These are phyloP conservation scores for Coemansia sp. DNA, from an alignment of 192 early-diverging fungal species.

Conservation along the genomic window DNA sequence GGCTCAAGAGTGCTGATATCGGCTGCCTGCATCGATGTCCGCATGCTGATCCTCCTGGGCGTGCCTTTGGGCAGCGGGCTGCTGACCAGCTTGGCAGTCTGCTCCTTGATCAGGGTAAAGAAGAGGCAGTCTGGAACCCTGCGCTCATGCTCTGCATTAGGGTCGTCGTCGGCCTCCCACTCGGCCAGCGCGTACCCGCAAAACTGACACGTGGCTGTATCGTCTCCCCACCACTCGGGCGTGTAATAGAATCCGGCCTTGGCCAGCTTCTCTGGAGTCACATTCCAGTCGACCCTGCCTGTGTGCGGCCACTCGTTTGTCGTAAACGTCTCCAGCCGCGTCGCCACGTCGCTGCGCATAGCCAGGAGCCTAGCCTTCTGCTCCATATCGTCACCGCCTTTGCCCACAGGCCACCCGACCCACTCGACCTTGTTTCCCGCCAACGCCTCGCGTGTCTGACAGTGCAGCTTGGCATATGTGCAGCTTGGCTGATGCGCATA, in stretches of 20 bases:
- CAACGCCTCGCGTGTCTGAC: slow-evolving; percentile 26
- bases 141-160: slow-evolving; percentile 41
- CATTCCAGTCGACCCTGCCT: slow-evolving; percentile 38
- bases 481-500: slow-evolving; percentile 42
- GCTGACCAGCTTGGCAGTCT: not conserved
- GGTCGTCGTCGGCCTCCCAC: slow-evolving; percentile 57
- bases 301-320: slow-evolving; percentile 44
- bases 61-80: slow-evolving; percentile 13
- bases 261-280: slow-evolving; percentile 50
- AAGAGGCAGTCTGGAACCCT: slow-evolving; percentile 50
- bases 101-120: slow-evolving; percentile 23
- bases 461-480: slow-evolving; percentile 46
- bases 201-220: slow-evolving; percentile 50
- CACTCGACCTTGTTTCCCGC: slow-evolving; percentile 36
- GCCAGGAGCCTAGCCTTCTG: slow-evolving; percentile 11
- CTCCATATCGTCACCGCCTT: slow-evolving; percentile 1
- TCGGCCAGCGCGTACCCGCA: slow-evolving; percentile 53
- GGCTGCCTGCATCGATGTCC: not conserved
- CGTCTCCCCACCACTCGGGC: slow-evolving; percentile 42
- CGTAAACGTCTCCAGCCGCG: slow-evolving; percentile 32
- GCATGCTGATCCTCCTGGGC: slow-evolving; percentile 15
- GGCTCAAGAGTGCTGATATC: not conserved
- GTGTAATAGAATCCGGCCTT: slow-evolving; percentile 53
- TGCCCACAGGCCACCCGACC: slow-evolving; percentile 30
- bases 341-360: slow-evolving; percentile 20